Conservation (phyloP, 2,329 filamentous ascomycete species). For the Talaromyces sp. region DNA sequence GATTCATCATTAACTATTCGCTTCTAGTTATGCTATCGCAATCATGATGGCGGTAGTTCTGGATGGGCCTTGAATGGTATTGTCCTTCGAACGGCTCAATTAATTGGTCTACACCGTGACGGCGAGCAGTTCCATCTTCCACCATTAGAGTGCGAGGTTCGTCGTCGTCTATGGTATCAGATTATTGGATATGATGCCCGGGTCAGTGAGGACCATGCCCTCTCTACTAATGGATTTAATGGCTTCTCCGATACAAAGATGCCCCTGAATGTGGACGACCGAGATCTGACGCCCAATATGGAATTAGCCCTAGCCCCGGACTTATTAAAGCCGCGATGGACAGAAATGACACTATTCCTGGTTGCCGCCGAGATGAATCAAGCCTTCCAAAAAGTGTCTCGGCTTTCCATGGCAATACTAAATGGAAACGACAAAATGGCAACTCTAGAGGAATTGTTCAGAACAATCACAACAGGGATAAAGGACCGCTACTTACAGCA, state of each 20-base stretch:
- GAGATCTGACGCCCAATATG: slow-evolving; percentile 51
- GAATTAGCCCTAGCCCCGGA: slow-evolving; percentile 45
- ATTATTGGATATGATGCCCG: slow-evolving; percentile 52
- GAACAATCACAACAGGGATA: slow-evolving; percentile 42
- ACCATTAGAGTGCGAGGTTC: slow-evolving; percentile 52
- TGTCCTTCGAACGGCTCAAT: slow-evolving; percentile 49
- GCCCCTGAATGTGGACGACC: slow-evolving; percentile 56
- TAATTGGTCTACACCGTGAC: slow-evolving; percentile 50
- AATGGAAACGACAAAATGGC: slow-evolving; percentile 30
- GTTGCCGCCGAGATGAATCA: slow-evolving; percentile 51
- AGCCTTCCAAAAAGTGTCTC: slow-evolving; percentile 46
- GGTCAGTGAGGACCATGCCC: slow-evolving; percentile 56
- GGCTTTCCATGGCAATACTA: slow-evolving; percentile 31
- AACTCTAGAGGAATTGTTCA: slow-evolving; percentile 42
- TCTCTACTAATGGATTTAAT: slow-evolving; percentile 48
- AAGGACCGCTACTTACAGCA: slow-evolving; percentile 50
- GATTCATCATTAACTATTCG: not conserved
- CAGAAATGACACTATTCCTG: slow-evolving; percentile 55
- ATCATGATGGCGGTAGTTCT: slow-evolving; percentile 11
- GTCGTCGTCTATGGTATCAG: slow-evolving; percentile 54
- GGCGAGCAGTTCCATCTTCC: slow-evolving; percentile 46
- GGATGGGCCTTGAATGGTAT: slow-evolving; percentile 50
- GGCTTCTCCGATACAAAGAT: slow-evolving; percentile 51
- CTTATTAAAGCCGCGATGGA: slow-evolving; percentile 46
- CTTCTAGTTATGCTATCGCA: slow-evolving; percentile 11